A percentile compares a stretch with the other conserved stretches of the same genome.
These are phyloP conservation scores for Wickerhamiella infanticola DNA, from an alignment of 1,139 yeast species.

Conservation along the genomic window DNA sequence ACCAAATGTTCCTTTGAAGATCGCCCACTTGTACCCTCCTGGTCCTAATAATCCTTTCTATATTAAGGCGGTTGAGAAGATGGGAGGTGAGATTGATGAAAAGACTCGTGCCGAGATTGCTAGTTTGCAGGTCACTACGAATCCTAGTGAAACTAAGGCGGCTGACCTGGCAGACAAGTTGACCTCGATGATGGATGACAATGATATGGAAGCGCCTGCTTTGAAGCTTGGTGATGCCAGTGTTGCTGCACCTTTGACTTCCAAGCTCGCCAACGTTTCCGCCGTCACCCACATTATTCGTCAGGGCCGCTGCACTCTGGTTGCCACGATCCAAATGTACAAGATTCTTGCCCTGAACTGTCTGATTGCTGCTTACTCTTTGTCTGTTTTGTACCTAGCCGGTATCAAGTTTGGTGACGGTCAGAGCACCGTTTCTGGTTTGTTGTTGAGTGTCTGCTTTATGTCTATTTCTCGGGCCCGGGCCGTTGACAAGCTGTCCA, in stretches of 20 bases:
- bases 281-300: constrained; percentile 89
- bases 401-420: constrained; percentile 98
- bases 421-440: constrained; percentile 87
- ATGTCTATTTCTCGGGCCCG: constrained; percentile 88
- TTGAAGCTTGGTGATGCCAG: constrained; percentile 97
- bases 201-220: constrained; percentile 76
- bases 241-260: constrained; percentile 97
- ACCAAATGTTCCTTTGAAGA: constrained; percentile 72
- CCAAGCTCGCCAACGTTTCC: constrained; percentile 80
- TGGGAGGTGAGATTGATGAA: constrained; percentile 44
- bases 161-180: constrained; percentile 60
- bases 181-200: constrained; percentile 52
- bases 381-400: constrained; percentile 85
- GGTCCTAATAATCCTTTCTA: constrained; percentile 86
- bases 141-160: constrained; percentile 25
- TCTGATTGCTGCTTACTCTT: constrained; percentile 88
- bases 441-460: constrained; percentile 85
- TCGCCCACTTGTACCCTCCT: constrained; percentile 95
- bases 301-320: constrained; percentile 97
- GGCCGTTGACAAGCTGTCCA: constrained; percentile 76
- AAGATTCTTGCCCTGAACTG: constrained; percentile 93
- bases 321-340: constrained; percentile 97
- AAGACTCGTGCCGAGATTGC: constrained; percentile 47
- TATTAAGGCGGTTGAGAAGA: constrained; percentile 67
- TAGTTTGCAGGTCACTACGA: constrained; percentile 18